A percentile compares a stretch with the other conserved stretches of the same genome.
phyloP scores from a whole-genome alignment of 2,329 filamentous ascomycete species.

The Exophiala phaeomuriformis region DNA sequence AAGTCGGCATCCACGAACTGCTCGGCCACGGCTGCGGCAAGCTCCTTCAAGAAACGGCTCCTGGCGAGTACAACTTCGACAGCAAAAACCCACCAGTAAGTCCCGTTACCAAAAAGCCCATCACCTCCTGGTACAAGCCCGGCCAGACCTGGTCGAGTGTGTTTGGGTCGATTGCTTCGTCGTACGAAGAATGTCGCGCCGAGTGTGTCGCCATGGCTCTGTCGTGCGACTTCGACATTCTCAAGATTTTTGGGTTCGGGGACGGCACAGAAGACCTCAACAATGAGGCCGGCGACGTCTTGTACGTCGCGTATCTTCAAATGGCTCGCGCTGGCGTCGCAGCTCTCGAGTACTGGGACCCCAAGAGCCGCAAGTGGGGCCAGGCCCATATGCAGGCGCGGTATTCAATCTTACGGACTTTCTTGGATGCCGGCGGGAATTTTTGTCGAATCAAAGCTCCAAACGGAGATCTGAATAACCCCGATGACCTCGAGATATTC shows the following conservation, averaged over 20 bases:
- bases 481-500: conserved; percentile 73
- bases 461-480: conserved; percentile 49
- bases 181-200: conserved; percentile 90
- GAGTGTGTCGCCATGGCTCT: conserved; percentile 91
- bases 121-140: conserved; percentile 85
- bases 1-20: conserved; percentile 91
- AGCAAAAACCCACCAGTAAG: conserved; percentile 70
- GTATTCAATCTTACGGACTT: conserved; percentile 69
- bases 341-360: conserved; percentile 91
- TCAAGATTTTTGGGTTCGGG: conserved; percentile 87
- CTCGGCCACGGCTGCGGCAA: conserved; percentile 87
- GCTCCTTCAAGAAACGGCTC: conserved; percentile 77
- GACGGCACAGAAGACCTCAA: conserved; percentile 54
- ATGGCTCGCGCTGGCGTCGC: conserved; percentile 92
- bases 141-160: conserved; percentile 92
- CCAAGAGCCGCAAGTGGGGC: conserved; percentile 83
- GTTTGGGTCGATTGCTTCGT: conserved; percentile 78
- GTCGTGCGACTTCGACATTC: conserved; percentile 77
- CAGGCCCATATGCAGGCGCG: conserved; percentile 87
- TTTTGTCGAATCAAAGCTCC: conserved; percentile 74
- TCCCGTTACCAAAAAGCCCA: conserved; percentile 68
- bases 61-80: conserved; percentile 84
- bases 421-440: conserved; percentile 75
- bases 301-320: conserved; percentile 79
- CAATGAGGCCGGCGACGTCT: conserved; percentile 72